phyloP scores from a whole-genome alignment of 768 basidiomycete genomes.

The Neoboletus subvelutipes region DNA sequence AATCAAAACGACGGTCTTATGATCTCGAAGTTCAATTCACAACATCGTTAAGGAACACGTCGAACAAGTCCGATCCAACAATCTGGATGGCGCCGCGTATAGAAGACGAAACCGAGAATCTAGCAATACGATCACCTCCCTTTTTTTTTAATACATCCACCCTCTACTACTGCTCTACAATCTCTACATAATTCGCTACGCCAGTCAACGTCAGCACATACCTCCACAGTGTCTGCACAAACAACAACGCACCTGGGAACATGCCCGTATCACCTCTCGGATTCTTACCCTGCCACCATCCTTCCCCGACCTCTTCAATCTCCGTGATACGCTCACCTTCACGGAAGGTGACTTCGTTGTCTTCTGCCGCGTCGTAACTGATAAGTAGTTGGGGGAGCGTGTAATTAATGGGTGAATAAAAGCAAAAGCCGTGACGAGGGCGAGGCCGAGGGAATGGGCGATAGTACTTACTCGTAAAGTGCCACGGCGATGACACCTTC shows the following conservation, averaged over 20 bases:
- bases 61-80: no score
- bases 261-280: slow-evolving; percentile 56
- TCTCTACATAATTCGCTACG: slow-evolving; percentile 22
- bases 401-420: background rate
- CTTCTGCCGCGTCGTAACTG: slow-evolving; percentile 90
- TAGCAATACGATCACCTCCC: no score
- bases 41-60: no score
- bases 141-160: background rate
- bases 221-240: no score
- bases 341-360: slow-evolving; percentile 84
- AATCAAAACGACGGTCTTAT: no score
- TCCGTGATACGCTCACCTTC: slow-evolving; percentile 80
- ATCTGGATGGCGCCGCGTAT: no score
- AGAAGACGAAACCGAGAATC: no score
- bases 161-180: slow-evolving; percentile 8
- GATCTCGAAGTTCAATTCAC: no score
- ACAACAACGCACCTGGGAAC: slow-evolving; percentile 70
- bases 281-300: slow-evolving; percentile 83
- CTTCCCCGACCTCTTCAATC: slow-evolving; percentile 81
- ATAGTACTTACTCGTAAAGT: slow-evolving; percentile 61
- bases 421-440: background rate
- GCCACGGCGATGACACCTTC: slow-evolving; percentile 64
- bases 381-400: background rate
- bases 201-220: background rate
- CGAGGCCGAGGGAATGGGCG: background rate